Percentiles rank a stretch among this genome's conserved stretches.
phyloP scores from a whole-genome alignment of 2,329 filamentous ascomycete species.

The Colletotrichum liriopes region DNA sequence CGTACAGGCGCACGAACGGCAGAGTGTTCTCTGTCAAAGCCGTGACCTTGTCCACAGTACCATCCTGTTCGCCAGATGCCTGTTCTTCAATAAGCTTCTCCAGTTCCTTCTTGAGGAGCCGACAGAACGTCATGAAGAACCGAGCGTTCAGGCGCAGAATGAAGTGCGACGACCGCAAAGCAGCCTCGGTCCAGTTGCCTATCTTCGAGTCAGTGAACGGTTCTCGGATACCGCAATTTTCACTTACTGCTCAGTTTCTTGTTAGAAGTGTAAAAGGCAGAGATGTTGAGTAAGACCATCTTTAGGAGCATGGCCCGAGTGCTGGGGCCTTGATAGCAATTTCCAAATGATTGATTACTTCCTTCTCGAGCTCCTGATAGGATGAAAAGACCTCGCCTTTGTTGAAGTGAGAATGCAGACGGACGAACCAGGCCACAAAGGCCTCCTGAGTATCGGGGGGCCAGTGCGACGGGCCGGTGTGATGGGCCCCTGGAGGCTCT shows the following conservation, averaged over 20 bases:
- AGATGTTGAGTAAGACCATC: slow-evolving; percentile 88
- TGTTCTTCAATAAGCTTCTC: slow-evolving; percentile 62
- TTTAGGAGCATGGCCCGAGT: slow-evolving; percentile 79
- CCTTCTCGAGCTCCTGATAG: slow-evolving; percentile 86
- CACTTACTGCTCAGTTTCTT: slow-evolving; percentile 67
- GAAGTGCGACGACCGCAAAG: slow-evolving; percentile 71
- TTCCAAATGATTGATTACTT: slow-evolving; percentile 85
- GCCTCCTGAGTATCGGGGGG: slow-evolving; percentile 72
- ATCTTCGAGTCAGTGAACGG: slow-evolving; percentile 22
- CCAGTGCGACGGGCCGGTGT: slow-evolving; percentile 51
- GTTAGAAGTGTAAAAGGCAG: slow-evolving; percentile 82
- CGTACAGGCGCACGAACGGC: slow-evolving; percentile 67
- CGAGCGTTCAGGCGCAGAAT: slow-evolving; percentile 84
- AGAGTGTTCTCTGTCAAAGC: slow-evolving; percentile 61
- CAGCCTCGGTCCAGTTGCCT: slow-evolving; percentile 64
- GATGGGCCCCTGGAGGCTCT: slow-evolving; percentile 61
- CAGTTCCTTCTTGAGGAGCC: slow-evolving; percentile 79
- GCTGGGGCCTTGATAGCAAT: slow-evolving; percentile 79
- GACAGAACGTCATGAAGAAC: slow-evolving; percentile 81
- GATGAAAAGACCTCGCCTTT: slow-evolving; percentile 81
- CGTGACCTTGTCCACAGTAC: slow-evolving; percentile 50
- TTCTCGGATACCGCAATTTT: neutral
- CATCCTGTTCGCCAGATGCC: slow-evolving; percentile 50
- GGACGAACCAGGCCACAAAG: slow-evolving; percentile 86
- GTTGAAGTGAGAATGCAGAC: slow-evolving; percentile 88